These are phyloP conservation scores for Purshia tridentata DNA, from an alignment of 306 rosid genomes.

Conservation along the genomic window DNA sequence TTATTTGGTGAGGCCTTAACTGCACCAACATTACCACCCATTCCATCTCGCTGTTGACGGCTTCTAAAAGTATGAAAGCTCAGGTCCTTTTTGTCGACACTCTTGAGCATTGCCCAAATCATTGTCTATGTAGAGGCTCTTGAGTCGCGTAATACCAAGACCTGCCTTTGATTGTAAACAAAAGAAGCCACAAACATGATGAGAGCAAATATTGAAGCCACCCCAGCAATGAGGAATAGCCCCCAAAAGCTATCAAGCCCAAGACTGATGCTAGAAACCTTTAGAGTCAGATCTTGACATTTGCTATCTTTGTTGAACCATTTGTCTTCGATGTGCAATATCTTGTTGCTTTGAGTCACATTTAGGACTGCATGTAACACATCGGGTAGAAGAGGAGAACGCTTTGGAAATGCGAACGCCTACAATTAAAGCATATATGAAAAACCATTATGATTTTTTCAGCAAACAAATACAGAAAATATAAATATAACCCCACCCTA, in stretches of 20 bases:
- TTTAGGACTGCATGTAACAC: conserved; percentile 55
- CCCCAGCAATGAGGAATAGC: conserved; percentile 47
- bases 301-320: conserved; percentile 38
- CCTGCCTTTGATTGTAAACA: conserved; percentile 33
- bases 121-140: conserved; percentile 36
- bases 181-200: conserved; percentile 31
- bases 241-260: conserved; percentile 68
- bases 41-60: too few relatives aligned
- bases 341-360: conserved; percentile 50
- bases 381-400: conserved; percentile 51
- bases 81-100: conserved; percentile 25
- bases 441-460: not conserved
- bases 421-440: not conserved
- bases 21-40: too few relatives aligned
- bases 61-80: too few relatives aligned
- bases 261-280: conserved; percentile 32
- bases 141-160: conserved; percentile 14
- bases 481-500: not conserved
- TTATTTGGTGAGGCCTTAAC: too few relatives aligned
- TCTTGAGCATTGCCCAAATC: conserved; percentile 17
- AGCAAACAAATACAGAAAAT: too few relatives aligned
- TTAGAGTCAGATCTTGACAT: conserved; percentile 30
- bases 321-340: conserved; percentile 44
- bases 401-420: conserved; percentile 45
- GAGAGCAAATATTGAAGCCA: conserved; percentile 38